These are phyloP conservation scores for Sicyos baderoa DNA, from an alignment of 306 rosid genomes.

Conservation along the genomic window DNA sequence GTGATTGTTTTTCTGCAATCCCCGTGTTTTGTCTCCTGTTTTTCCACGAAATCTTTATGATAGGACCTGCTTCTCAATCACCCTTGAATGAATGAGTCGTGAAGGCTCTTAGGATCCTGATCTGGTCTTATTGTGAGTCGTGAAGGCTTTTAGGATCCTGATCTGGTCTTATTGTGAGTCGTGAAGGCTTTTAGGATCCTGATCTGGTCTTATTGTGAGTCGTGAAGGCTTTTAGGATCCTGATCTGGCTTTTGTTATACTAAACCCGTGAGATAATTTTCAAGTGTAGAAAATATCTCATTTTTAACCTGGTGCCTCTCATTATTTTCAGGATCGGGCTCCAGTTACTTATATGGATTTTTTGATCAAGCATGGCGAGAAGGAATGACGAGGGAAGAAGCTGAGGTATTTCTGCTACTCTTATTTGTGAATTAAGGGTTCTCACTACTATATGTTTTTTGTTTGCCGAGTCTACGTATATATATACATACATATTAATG, in stretches of 20 bases:
- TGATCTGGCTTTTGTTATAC: not conserved
- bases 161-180: too few relatives aligned
- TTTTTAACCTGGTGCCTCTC: not conserved
- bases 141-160: not conserved
- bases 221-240: not conserved
- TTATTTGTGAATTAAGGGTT: slow-evolving; percentile 18
- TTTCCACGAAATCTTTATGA: not conserved
- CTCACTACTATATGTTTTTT: not conserved
- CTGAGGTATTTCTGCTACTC: slow-evolving; percentile 54
- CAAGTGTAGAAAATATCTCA: not conserved
- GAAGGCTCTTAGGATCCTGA: not conserved
- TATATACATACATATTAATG: too few relatives aligned
- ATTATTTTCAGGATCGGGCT: slow-evolving; percentile 80
- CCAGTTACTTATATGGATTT: slow-evolving; percentile 92
- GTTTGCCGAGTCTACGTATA: too few relatives aligned
- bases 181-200: not conserved
- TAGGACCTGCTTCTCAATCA: not conserved
- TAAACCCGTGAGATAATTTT: not conserved
- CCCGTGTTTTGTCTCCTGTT: not conserved
- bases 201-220: too few relatives aligned
- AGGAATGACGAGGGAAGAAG: slow-evolving; percentile 95
- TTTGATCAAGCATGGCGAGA: slow-evolving; percentile 96
- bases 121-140: too few relatives aligned
- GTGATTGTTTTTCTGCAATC: not conserved
- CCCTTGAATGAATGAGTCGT: not conserved